phyloP scores from a whole-genome alignment of 352 stramenopile species.

The Globisporangium spiculum region DNA sequence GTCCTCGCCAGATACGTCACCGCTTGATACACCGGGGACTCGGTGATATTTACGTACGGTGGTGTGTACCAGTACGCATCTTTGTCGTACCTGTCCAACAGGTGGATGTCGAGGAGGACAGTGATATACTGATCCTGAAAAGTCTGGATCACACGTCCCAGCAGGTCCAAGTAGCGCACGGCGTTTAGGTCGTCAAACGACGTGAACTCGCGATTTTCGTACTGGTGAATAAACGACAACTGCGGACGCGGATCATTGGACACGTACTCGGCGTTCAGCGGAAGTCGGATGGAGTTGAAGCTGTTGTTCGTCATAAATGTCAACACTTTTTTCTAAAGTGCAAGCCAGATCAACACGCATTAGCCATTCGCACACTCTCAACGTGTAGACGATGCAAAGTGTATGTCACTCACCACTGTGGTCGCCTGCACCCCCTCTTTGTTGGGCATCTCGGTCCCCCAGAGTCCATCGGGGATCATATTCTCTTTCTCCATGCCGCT shows the following conservation, averaged over 20 bases:
- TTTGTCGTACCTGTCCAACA: conserved; percentile 43
- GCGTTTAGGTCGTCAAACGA: conserved; percentile 38
- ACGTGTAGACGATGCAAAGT: background rate
- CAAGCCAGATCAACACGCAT: no score
- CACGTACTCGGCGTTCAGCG: conserved; percentile 55
- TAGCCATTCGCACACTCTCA: background rate
- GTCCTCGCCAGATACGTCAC: conserved; percentile 40
- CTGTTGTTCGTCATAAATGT: conserved; percentile 52
- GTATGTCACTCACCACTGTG: conserved; percentile 33
- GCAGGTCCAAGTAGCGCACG: conserved; percentile 54
- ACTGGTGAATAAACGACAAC: conserved; percentile 50
- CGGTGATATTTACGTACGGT: conserved; percentile 39
- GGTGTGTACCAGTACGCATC: conserved; percentile 71
- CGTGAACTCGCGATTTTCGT: conserved; percentile 63
- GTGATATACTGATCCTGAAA: conserved; percentile 48
- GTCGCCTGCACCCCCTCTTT: conserved; percentile 39
- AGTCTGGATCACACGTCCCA: conserved; percentile 52
- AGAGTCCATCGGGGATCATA: conserved; percentile 64
- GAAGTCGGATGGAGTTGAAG: conserved; percentile 64
- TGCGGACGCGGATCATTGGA: conserved; percentile 39
- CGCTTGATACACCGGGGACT: conserved; percentile 44
- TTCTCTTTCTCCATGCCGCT: conserved; percentile 69
- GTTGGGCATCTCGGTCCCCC: conserved; percentile 31
- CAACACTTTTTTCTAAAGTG: conserved; percentile 34
- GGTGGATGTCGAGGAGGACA: conserved; percentile 62